Percentiles rank a stretch among this genome's conserved stretches.
Evolutionary conservation across 805 yeast species (phyloP).

Genomic region (Metschnikowia similis): DNA sequence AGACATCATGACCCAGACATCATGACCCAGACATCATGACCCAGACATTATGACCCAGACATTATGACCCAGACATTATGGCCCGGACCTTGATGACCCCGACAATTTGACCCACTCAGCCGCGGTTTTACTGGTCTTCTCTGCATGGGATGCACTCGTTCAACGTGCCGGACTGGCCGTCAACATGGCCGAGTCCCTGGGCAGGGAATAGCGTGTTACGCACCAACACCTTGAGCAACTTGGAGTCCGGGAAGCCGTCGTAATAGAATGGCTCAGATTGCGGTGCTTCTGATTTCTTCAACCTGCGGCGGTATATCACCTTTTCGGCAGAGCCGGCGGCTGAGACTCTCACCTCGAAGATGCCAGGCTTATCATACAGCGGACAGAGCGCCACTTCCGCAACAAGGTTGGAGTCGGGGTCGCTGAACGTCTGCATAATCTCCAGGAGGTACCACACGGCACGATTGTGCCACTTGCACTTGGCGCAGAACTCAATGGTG

Average conservation of each 20-base stretch:
- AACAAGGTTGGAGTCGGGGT: slow-evolving; percentile 36
- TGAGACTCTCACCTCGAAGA: slow-evolving; percentile 14
- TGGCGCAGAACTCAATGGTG: slow-evolving; percentile 69
- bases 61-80: background rate
- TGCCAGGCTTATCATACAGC: slow-evolving; percentile 21
- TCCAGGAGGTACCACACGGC: slow-evolving; percentile 89
- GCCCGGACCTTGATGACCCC: background rate
- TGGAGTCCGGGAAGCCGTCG: slow-evolving; percentile 87
- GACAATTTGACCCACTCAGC: background rate
- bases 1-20: no score
- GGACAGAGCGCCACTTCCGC: slow-evolving; percentile 25
- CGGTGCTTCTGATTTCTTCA: slow-evolving; percentile 33
- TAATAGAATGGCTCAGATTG: slow-evolving; percentile 31
- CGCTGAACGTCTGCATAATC: slow-evolving; percentile 75
- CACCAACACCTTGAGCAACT: slow-evolving; percentile 64
- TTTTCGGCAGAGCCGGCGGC: slow-evolving; percentile 4
- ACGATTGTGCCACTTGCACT: slow-evolving; percentile 84
- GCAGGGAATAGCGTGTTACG: slow-evolving; percentile 56
- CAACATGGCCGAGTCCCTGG: slow-evolving; percentile 61
- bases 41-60: no score
- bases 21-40: no score
- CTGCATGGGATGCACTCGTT: slow-evolving; percentile 14
- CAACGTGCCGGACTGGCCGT: slow-evolving; percentile 21
- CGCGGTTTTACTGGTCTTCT: slow-evolving; percentile 5
- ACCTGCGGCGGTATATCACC: slow-evolving; percentile 52